Evolutionary conservation across 1,284 basidiomycete genomes (phyloP).

Genomic region (Papiliotrema flavescens): DNA sequence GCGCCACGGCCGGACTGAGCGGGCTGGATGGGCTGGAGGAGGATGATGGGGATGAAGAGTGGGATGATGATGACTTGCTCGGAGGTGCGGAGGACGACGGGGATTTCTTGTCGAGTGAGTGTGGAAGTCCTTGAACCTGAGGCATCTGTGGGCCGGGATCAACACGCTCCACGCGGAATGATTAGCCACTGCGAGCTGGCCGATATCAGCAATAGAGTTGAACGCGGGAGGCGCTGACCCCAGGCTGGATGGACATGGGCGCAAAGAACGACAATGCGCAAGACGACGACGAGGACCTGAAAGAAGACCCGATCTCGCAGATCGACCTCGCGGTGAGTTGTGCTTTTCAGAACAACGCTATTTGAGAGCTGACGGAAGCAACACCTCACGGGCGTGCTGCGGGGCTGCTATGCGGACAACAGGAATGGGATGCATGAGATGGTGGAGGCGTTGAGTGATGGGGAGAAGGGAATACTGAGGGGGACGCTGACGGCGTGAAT

Average conservation of each 20-base stretch:
- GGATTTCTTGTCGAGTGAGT: slow-evolving; percentile 47
- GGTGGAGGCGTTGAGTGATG: slow-evolving; percentile 62
- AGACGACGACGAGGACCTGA: slow-evolving; percentile 87
- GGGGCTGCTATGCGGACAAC: slow-evolving; percentile 64
- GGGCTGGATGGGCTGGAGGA: slow-evolving; percentile 55
- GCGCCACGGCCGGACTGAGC: slow-evolving; percentile 54
- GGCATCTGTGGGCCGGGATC: too few species aligned
- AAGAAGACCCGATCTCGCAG: slow-evolving; percentile 77
- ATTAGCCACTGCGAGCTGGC: slow-evolving; percentile 42
- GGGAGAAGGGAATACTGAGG: slow-evolving; percentile 66
- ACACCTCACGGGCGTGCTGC: slow-evolving; percentile 54
- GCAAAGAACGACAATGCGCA: slow-evolving; percentile 64
- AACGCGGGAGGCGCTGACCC: slow-evolving; percentile 52
- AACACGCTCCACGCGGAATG: too few species aligned
- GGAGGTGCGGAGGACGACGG: slow-evolving; percentile 37
- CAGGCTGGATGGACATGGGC: slow-evolving; percentile 58
- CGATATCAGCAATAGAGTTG: neutral
- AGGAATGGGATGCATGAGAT: slow-evolving; percentile 62
- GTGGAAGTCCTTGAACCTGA: too few species aligned
- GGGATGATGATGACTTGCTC: slow-evolving; percentile 71
- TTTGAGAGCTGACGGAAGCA: slow-evolving; percentile 12
- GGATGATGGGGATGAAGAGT: slow-evolving; percentile 75
- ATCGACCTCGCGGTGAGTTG: slow-evolving; percentile 81
- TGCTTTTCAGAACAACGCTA: too few species aligned
- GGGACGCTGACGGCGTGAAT: slow-evolving; percentile 52